These are phyloP conservation scores for Amoeboaphelidium occidentale DNA, from an alignment of 371 early-diverging fungal genomes.

Conservation along the genomic window DNA sequence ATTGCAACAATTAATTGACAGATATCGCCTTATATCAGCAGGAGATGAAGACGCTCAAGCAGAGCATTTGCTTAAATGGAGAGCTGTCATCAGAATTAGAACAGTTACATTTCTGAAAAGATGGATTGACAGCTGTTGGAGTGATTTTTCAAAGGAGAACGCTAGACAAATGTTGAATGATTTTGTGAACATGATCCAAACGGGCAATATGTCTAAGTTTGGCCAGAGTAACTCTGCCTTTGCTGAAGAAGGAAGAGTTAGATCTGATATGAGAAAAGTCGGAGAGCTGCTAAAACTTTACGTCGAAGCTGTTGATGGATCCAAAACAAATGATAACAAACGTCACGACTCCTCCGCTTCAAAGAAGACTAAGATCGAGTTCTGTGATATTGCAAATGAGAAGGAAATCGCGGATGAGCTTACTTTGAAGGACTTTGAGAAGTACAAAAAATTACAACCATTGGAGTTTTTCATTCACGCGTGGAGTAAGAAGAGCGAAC, in stretches of 20 bases:
- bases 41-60: not conserved
- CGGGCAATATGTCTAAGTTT: too few species aligned
- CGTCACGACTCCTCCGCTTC: too few species aligned
- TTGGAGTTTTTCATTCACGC: not conserved
- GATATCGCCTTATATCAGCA: not conserved
- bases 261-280: too few species aligned
- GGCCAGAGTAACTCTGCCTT: too few species aligned
- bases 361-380: not conserved
- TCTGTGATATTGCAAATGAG: not conserved
- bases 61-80: not conserved
- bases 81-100: not conserved
- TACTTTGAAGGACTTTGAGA: not conserved
- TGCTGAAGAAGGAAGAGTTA: too few species aligned
- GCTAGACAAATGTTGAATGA: not conserved
- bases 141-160: not conserved
- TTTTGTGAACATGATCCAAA: not conserved
- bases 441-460: not conserved
- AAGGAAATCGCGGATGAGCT: not conserved
- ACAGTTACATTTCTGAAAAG: too few species aligned
- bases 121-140: not conserved
- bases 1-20: not conserved
- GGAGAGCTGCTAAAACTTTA: too few species aligned
- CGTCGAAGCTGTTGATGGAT: too few species aligned
- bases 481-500: not conserved
- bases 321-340: too few species aligned